These are phyloP conservation scores for Sinapis alba DNA, from an alignment of 441 rosid species.

Conservation along the genomic window DNA sequence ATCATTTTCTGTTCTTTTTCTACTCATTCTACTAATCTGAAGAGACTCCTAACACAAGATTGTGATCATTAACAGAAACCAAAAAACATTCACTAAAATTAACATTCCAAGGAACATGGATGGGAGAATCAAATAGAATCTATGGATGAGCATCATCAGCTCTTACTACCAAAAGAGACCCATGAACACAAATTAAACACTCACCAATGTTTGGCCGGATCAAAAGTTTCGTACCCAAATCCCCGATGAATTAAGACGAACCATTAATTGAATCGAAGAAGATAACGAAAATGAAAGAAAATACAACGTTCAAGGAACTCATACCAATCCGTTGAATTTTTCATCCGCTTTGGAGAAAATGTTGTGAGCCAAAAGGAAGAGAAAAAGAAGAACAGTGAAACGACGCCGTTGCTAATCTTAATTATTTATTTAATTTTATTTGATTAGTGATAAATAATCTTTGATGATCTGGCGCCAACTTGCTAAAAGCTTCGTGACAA, in stretches of 20 bases:
- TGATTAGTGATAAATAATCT: no score
- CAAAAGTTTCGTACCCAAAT: slow-evolving; percentile 4
- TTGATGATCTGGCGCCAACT: no score
- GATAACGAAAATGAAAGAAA: not conserved
- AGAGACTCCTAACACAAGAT: slow-evolving; percentile 18
- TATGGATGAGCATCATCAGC: slow-evolving; percentile 5
- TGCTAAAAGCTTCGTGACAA: no score
- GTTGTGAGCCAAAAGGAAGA: not conserved
- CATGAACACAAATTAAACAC: no score
- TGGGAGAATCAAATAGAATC: not conserved
- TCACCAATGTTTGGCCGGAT: slow-evolving; percentile 11
- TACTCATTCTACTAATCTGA: slow-evolving; percentile 62
- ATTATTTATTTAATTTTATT: no score
- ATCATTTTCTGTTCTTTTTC: slow-evolving; percentile 58
- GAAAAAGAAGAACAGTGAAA: not conserved
- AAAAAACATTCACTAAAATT: not conserved
- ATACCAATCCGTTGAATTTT: slow-evolving; percentile 24
- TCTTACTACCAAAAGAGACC: not conserved
- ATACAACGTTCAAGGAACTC: slow-evolving; percentile 15
- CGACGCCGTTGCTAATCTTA: not conserved
- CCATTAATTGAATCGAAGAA: not conserved
- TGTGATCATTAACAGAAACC: not conserved
- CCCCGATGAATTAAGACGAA: not conserved
- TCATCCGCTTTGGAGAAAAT: slow-evolving; percentile 1
- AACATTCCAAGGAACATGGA: not conserved